Percentiles rank a stretch among this genome's conserved stretches.
phyloP scores from a whole-genome alignment of 768 basidiomycete species.

The Lactarius vividus region DNA sequence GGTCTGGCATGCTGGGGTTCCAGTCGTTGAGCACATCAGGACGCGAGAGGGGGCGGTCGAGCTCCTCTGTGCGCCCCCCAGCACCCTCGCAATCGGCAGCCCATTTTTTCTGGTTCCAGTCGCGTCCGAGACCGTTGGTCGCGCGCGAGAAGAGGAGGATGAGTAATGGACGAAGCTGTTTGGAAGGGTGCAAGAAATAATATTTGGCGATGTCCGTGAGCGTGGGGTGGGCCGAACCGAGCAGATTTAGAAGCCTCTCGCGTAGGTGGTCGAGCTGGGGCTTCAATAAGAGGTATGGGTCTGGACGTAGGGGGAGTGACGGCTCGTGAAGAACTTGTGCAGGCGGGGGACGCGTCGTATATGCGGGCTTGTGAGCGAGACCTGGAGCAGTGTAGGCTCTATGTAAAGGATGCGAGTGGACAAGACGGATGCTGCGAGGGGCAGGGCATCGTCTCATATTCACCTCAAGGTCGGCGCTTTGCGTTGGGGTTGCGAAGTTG shows the following conservation, averaged over 20 bases:
- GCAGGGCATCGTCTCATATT: conserved; percentile 22
- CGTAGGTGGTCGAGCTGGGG: conserved; percentile 72
- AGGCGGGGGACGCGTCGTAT: not conserved
- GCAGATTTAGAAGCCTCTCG: conserved; percentile 66
- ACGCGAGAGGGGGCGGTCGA: conserved; percentile 77
- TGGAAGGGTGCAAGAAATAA: conserved; percentile 87
- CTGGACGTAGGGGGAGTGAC: conserved; percentile 37
- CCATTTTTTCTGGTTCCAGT: conserved; percentile 61
- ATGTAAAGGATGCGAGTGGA: not conserved
- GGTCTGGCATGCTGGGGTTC: conserved; percentile 84
- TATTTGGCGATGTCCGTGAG: conserved; percentile 87
- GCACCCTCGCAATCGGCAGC: conserved; percentile 56
- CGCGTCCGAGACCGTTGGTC: conserved; percentile 81
- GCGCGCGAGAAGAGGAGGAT: conserved; percentile 89
- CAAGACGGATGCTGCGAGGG: conserved; percentile 11
- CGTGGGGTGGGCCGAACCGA: conserved; percentile 87
- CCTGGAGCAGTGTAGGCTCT: conserved; percentile 15
- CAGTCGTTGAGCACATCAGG: conserved; percentile 87
- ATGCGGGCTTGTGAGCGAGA: conserved; percentile 21
- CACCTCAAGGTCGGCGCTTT: not conserved
- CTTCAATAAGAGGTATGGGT: conserved; percentile 70
- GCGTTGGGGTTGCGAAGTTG: not conserved
- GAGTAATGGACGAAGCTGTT: conserved; percentile 86
- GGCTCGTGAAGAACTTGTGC: conserved; percentile 4
- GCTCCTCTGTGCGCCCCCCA: conserved; percentile 52